Base-by-base conservation (phyloP, 2,329 filamentous ascomycete species). In the Fusarium newnesense region DNA sequence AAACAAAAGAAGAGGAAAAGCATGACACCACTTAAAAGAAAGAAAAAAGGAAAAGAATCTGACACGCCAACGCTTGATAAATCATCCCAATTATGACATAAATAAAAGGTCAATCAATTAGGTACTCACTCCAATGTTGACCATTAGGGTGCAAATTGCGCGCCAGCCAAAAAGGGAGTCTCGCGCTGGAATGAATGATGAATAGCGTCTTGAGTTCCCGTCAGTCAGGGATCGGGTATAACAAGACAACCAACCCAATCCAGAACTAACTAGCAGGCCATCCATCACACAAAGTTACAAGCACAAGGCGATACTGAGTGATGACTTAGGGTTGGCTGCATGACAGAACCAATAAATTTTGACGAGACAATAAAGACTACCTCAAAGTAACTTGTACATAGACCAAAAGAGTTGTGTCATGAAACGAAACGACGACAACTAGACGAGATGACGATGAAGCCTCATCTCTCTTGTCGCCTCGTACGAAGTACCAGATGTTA, bases 141-240 rank as follows among this genome's bases (percentile, higher is more conserved):
- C 34, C 59, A 28, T 44, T 53, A 66, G 43, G 64, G 67, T 64
- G 49, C 58, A 64, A 53, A 73, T 68, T 70, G 28, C 70, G 37
- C 49, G 47, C 66, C 70, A 67, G 28, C 70, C 58, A 34, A 58
- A 68, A 60, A 67, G 59, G 59, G 63, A 63, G 58, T 54, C 21
- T 49, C 46, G 44, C 34, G 12, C 69, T 73, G 71, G 71, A 73
- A 73, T 73, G 71, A 40, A 66, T 10, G 37, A 47, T n/a, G 39
- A 43, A 37, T 64, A 60, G 68, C 53, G 68, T 47, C 61, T 60
- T 67, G 40, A 24, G 40, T 50, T 24, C 28, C 44, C 39, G 44
- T 39, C 56, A 64, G 44, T 39, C 56, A 64, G 44, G 69, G 62
- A 71, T 71, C 36, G 37, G 30, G 24, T 44, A 57, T 46, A 42